phyloP scores from a whole-genome alignment of 1,284 basidiomycete species.

The Athelia psychrophila region DNA sequence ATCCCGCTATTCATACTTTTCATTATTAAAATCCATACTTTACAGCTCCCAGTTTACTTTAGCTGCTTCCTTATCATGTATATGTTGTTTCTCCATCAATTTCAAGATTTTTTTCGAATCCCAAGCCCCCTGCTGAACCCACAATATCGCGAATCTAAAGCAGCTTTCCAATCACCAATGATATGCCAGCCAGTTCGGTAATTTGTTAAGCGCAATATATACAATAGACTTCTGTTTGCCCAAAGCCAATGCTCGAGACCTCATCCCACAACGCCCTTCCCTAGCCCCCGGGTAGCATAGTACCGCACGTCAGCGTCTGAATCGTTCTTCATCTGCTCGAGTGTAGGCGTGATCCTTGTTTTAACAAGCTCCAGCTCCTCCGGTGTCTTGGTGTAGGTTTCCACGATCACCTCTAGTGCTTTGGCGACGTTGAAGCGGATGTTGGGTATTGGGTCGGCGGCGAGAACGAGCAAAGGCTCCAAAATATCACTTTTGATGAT shows the following conservation, averaged over 20 bases:
- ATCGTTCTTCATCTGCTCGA: conserved; percentile 90
- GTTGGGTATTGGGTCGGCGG: conserved; percentile 94
- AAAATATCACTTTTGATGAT: conserved; percentile 88
- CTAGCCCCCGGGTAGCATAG: conserved; percentile 71
- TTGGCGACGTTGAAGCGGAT: conserved; percentile 99
- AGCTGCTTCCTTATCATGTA: no score
- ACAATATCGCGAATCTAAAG: no score
- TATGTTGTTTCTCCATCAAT: no score
- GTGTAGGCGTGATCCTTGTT: conserved; percentile 75
- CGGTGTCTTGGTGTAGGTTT: conserved; percentile 59
- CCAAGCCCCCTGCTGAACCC: no score
- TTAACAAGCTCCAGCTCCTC: conserved; percentile 78
- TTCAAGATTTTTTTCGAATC: no score
- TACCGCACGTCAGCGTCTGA: conserved; percentile 94
- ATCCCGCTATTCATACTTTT: no score
- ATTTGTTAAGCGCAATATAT: no score
- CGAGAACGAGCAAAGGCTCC: conserved; percentile 81
- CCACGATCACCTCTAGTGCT: conserved; percentile 84
- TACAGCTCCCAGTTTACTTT: no score
- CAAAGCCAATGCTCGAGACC: conserved; percentile 12
- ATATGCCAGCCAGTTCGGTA: no score
- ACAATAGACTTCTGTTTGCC: background rate
- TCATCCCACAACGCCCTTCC: conserved; percentile 42
- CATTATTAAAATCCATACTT: no score
- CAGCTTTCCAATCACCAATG: no score